Conservation (phyloP, 768 basidiomycete species). For the Polyporus arcularius region DNA sequence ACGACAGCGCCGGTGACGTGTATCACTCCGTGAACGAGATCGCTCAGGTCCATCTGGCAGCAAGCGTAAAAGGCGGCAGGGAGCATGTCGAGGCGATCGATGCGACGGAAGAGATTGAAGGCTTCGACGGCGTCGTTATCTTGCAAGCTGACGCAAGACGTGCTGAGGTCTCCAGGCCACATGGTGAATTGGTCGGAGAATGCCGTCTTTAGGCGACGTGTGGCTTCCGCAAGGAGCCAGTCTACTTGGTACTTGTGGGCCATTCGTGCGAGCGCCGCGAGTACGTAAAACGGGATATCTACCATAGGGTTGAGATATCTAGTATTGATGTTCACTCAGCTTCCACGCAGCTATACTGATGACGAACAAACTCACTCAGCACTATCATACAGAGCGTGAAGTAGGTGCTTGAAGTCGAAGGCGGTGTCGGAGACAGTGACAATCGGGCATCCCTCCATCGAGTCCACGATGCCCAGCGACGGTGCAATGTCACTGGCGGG, state of each 20-base stretch:
- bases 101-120: slow-evolving; percentile 1
- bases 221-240: neutral
- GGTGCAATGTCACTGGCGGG: neutral
- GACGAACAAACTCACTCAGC: neutral
- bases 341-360: no score
- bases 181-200: neutral
- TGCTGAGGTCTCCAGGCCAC: neutral
- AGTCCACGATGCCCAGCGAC: neutral
- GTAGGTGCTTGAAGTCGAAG: slow-evolving; percentile 6
- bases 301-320: neutral
- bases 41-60: neutral
- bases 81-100: slow-evolving; percentile 1
- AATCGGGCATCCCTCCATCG: slow-evolving; percentile 9
- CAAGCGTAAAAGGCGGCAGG: slow-evolving; percentile 7
- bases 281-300: neutral
- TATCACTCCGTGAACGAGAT: neutral
- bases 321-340: no score
- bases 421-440: slow-evolving; percentile 8
- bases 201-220: neutral
- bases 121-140: neutral
- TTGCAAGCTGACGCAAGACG: neutral
- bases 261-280: slow-evolving; percentile 8
- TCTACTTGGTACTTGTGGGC: slow-evolving; percentile 10
- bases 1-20: no score
- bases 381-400: slow-evolving; percentile 6